phyloP scores from a whole-genome alignment of 2,329 filamentous ascomycete species.

The Cladosporium sp. region DNA sequence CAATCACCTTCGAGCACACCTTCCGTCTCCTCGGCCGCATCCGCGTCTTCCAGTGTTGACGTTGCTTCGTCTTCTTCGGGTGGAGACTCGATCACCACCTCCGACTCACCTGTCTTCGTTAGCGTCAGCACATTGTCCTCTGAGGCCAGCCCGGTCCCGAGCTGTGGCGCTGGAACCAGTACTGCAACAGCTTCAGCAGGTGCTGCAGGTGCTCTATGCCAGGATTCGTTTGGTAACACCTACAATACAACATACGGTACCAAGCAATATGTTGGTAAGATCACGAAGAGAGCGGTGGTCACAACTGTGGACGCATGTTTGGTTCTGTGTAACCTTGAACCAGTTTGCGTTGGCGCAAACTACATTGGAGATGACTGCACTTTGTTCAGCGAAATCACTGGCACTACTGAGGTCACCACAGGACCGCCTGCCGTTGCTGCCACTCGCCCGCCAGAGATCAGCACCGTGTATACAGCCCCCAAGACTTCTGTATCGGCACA shows the following conservation, averaged over 20 bases:
- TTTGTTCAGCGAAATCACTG: conserved; percentile 21
- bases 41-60: no score
- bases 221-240: conserved; percentile 20
- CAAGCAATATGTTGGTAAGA: conserved; percentile 18
- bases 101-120: not conserved
- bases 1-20: not conserved
- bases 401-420: conserved; percentile 19
- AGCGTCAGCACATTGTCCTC: conserved; percentile 10
- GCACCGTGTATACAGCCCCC: conserved; percentile 16
- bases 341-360: conserved; percentile 22
- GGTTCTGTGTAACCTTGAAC: conserved; percentile 18
- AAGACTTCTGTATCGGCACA: conserved; percentile 9
- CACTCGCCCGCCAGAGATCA: conserved; percentile 15
- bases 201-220: conserved; percentile 10
- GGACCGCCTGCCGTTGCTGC: conserved; percentile 16
- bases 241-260: conserved; percentile 21
- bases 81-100: not conserved
- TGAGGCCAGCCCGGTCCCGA: conserved; percentile 3
- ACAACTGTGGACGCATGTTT: conserved; percentile 20
- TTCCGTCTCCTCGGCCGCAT: not conserved
- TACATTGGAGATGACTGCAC: conserved; percentile 23
- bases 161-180: conserved; percentile 5
- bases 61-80: not conserved
- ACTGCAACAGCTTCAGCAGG: not conserved
- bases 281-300: conserved; percentile 17